Evolutionary conservation across 257 asterid genomes (phyloP).

Genomic region (Gardenia jasminoides): DNA sequence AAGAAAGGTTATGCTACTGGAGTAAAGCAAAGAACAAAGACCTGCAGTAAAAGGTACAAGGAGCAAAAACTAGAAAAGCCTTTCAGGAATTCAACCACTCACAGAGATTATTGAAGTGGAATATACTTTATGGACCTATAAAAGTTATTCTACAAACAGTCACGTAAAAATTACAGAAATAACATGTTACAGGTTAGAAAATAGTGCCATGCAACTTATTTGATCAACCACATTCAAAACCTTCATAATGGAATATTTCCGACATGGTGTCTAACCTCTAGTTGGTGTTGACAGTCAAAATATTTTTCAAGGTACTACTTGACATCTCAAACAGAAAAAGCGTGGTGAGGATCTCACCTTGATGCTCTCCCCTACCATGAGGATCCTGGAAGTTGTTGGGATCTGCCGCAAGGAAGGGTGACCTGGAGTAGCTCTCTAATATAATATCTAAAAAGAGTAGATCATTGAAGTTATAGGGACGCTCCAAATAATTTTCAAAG

Average conservation of each 20-base stretch:
- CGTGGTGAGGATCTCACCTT: conserved; percentile 36
- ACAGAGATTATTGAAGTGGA: not conserved
- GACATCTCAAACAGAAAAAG: conserved; percentile 3
- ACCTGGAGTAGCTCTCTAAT: conserved; percentile 66
- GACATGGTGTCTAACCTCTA: conserved; percentile 53
- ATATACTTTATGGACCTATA: not conserved
- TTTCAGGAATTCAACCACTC: not conserved
- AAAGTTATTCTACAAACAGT: not conserved
- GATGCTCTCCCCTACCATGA: conserved; percentile 45
- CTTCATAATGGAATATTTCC: conserved; percentile 56
- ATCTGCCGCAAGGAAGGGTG: conserved; percentile 69
- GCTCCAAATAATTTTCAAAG: not conserved
- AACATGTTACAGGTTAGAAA: conserved; percentile 3
- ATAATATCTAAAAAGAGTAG: conserved; percentile 50
- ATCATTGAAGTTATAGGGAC: conserved; percentile 10
- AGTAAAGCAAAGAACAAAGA: not conserved
- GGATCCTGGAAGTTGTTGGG: conserved; percentile 52
- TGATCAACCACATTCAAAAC: conserved; percentile 48
- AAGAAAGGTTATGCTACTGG: not conserved
- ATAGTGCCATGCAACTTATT: conserved; percentile 21
- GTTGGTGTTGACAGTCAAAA: conserved; percentile 36
- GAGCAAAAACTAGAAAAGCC: not conserved
- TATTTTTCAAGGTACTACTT: conserved; percentile 7
- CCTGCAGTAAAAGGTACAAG: not conserved
- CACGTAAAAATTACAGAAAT: not conserved